Base-by-base conservation (phyloP, 805 yeast genomes). In the Candida odintsovae region DNA sequence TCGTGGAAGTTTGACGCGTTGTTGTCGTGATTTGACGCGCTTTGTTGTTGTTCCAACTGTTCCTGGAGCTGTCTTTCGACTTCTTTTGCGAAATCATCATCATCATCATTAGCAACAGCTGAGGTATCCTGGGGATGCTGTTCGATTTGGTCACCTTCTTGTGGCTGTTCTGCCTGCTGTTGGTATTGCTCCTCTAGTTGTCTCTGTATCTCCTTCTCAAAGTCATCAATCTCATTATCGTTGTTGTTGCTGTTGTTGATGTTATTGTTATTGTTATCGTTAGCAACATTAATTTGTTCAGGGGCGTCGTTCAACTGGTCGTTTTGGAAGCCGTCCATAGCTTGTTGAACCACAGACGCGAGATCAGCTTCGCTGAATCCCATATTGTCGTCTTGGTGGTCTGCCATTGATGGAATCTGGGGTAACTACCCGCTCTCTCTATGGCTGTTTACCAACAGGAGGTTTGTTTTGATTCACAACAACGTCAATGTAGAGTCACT, bases 321-420 rank as follows among this genome's bases (percentile, higher is more conserved):
- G 15, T 47, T 48, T 10, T 47, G 52, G 7, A 57, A 42, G 9
- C 62, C 55, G 8, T 50, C 50, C 62, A 70, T 68, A 2, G 75
- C 75, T 50, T 62, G 67, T 18, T 69, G 67, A 4, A 69, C 73
- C 16, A 66, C 70, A 19, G 67, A 63, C 19, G 66, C 72, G 23
- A 70, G 49, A 49, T 67, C 71, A 25, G 56, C 63, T 37, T 64
- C 71, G 10, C 50, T 46, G 38, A 49, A 46, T 55, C 25, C 21
- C 10, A 22, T 29, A 19, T 16, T 36, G 12, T 36, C 41, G 20
- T 26, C 31, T 28, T 43, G 43, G 18, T 45, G 38, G 38, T 44
- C 41, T 11, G 43, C 16, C 48, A 50, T 47, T 25, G 31, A 29
- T n/a, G 28, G 12, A 22, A 21, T 38, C 20, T 39, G 26, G 33